Evolutionary conservation across 2,329 filamentous ascomycete genomes (phyloP), one percentile per base, ranked within the genome.

Genomic region (Colletotrichum sublineola): DNA sequence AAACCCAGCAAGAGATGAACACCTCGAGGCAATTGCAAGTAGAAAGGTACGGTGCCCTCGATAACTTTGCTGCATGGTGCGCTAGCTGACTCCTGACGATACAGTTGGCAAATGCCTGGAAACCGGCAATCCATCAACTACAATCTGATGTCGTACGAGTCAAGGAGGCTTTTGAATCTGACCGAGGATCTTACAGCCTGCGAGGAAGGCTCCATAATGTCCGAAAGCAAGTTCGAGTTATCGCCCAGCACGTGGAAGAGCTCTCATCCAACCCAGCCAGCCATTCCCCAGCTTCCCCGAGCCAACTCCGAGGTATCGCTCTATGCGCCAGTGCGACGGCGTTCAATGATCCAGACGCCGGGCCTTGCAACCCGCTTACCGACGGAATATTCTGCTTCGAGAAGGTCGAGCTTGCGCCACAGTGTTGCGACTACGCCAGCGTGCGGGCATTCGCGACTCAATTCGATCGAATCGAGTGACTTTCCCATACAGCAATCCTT

Each of bases 271-370:
- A 73, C 77, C 52, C 73, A 77, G 15, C 63, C 77, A 7, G 48
- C 55, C n/a, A 31, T 31, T 24, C 68, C 77, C 4, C 74, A 78
- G 1, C 78, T 86, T 11, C 77, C 79, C 15, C 80, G 83, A 15
- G 79, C 81, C n/a, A 82, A 82, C 68, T 88, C 87, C 8, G 87
- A 89, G 38, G 72, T 83, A 3, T 84, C 85, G 5, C 75, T 87
- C 14, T 87, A 85, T 74, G 83, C 84, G 38, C 85, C 86, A 6
- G 81, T 85, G 68, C 83, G 86, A 24, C 82, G 86, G 52, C 83
- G 85, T 12, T 88, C 86, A 3, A 76, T 87, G 46, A 80, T 86
- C 15, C 85, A 85, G 70, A 86, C 82, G 0, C 86, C 86, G 0
- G 86, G 86, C 14, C 80, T 88, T 31, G 86, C 86, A 9, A 88